Conservation (phyloP, 2,329 filamentous ascomycete genomes). For the Colletotrichum incanum region DNA sequence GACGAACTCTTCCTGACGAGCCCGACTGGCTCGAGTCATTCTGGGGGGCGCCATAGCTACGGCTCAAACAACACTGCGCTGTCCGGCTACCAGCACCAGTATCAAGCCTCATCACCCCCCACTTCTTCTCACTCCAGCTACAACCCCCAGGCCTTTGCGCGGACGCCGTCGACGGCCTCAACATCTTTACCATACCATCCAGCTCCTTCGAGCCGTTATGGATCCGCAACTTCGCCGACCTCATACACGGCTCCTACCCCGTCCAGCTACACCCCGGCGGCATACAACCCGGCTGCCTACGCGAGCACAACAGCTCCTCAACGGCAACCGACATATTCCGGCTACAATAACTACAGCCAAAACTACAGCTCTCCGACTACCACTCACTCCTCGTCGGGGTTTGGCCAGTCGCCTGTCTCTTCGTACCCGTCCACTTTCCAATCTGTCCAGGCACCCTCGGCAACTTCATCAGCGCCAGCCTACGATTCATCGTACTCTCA, state of each 20-base stretch:
- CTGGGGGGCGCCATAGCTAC: conserved; percentile 55
- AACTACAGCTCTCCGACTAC: conserved; percentile 57
- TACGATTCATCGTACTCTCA: conserved; percentile 55
- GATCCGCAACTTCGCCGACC: conserved; percentile 56
- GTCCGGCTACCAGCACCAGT: conserved; percentile 68
- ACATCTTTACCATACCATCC: conserved; percentile 67
- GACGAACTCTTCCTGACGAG: conserved; percentile 78
- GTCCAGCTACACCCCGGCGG: conserved; percentile 64
- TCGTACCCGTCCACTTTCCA: conserved; percentile 47
- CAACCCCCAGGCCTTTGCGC: conserved; percentile 79
- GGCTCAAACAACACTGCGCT: conserved; percentile 62
- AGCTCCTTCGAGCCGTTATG: conserved; percentile 57
- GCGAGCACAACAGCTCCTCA: conserved; percentile 64
- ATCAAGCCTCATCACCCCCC: conserved; percentile 62
- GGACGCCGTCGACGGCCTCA: conserved; percentile 70
- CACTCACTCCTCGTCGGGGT: conserved; percentile 54
- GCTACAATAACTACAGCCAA: conserved; percentile 62
- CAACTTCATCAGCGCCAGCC: conserved; percentile 48
- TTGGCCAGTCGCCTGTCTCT: conserved; percentile 57
- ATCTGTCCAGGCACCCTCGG: conserved; percentile 48
- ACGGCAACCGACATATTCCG: conserved; percentile 66
- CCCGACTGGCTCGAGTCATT: conserved; percentile 54
- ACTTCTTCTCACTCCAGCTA: conserved; percentile 70
- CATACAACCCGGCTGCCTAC: conserved; percentile 75
- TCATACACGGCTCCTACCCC: conserved; percentile 55